Base-by-base conservation (phyloP, 352 stramenopile genomes). In the Phytophthora pisi region DNA sequence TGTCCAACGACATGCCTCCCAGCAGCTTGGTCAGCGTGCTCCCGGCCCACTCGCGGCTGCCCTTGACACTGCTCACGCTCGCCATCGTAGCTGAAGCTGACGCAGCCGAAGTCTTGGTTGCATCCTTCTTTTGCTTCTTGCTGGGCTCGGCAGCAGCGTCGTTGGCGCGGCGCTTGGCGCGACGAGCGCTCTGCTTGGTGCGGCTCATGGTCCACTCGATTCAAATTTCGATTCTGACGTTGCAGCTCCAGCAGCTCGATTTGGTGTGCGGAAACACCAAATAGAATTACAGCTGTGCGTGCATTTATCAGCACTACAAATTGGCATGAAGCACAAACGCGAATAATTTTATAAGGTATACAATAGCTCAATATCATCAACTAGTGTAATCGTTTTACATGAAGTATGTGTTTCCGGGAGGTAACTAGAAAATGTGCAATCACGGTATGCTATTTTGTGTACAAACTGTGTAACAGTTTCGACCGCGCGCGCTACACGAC, bases 1-100 rank as follows among this genome's bases (percentile, higher is more conserved):
- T 62, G 45, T 81, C 61, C 30, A 95, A 16, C 20, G 76, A 40
- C 75, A 94, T 91, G 26, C 78, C 84, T 13, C 87, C 83, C 43
- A 96, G 72, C 28, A 95, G 56, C 30, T 79, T 79, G 30, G 66
- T 74, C 24, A 92, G 46, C 34, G 64, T 74, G 23, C 38, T 73
- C 28, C 77, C 71, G 1, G 73, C 77, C 53, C 71, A 61, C 24
- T 74, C 43, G 54, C 47, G 61, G 50, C 57, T 67, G 23, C 52
- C 52, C 24, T 74, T 68, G 36, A 42, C 36, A 42, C 11, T 42
- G 11, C 5, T 9, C 13, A 47, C 40, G 6, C 40, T 47, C 40
- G 40, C 34, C 61, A 9, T 23, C 43, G 60, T 57, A 40, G 30
- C 26, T 34, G 24, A 30, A 36, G 31, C n/a, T 26, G 51, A 9